phyloP scores from a whole-genome alignment of 176 grass and related monocot species.

The Saccharum officinarum region DNA sequence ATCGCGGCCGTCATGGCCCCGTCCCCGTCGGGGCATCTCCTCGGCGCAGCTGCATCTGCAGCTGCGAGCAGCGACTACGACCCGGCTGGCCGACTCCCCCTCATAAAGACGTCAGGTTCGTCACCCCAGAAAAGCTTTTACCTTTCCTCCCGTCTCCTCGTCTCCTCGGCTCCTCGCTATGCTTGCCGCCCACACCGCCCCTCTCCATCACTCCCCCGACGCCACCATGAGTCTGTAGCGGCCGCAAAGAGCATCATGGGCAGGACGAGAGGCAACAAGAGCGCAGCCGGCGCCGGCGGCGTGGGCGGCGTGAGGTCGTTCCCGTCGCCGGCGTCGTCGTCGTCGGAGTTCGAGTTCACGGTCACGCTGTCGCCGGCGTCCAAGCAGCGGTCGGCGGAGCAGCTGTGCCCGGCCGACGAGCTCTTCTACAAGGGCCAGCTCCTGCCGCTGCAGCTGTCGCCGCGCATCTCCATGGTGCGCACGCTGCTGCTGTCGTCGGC shows the following conservation, averaged over 20 bases:
- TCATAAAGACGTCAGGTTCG: too few relatives aligned
- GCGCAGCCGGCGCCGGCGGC: slow-evolving; percentile 6
- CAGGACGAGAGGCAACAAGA: slow-evolving; percentile 34
- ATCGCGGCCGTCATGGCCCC: slow-evolving; percentile 15
- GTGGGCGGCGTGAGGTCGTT: slow-evolving; percentile 64
- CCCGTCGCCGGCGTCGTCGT: slow-evolving; percentile 75
- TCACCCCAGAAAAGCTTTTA: too few relatives aligned
- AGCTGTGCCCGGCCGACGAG: slow-evolving; percentile 94
- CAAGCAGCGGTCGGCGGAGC: slow-evolving; percentile 57
- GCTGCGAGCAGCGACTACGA: background rate
- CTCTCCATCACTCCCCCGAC: slow-evolving; percentile 1
- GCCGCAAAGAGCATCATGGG: slow-evolving; percentile 10
- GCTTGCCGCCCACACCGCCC: slow-evolving; percentile 19
- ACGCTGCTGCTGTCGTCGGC: slow-evolving; percentile 80
- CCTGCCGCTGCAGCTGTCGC: slow-evolving; percentile 90
- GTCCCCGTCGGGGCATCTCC: slow-evolving; percentile 34
- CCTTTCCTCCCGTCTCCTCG: slow-evolving; percentile 3
- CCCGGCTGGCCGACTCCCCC: background rate
- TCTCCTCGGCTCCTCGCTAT: background rate
- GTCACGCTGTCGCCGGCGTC: slow-evolving; percentile 79
- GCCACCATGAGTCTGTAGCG: slow-evolving; percentile 36
- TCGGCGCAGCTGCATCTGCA: background rate
- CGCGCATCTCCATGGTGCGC: slow-evolving; percentile 96
- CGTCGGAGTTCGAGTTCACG: slow-evolving; percentile 99
- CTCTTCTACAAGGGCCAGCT: slow-evolving; percentile 99